Base-by-base conservation (phyloP, 305 asterid genomes). In the Stenogyne calaminthoides region DNA sequence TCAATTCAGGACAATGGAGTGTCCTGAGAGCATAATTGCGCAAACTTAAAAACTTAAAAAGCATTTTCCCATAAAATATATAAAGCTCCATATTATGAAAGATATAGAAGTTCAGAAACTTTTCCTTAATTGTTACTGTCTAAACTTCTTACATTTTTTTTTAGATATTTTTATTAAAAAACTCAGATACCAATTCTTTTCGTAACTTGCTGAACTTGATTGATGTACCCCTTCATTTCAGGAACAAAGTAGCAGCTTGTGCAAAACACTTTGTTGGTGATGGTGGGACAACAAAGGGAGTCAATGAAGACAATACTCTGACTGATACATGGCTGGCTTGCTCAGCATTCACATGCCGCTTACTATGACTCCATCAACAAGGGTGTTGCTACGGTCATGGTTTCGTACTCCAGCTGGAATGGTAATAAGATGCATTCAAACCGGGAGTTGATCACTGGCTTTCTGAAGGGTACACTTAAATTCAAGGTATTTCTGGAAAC, bases 241-340 rank as follows among this genome's bases (percentile, higher is more conserved):
- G 97, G 85, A 86, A 81, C 70, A 91, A 91, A 79, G 97, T 91
- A 65, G 96, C 92, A 71, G 97, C 96, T 84, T 91, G 96, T 77
- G 96, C 94, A 11, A 91, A 91, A 79, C 97, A 91, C 88, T 91
- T 91, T 81, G 97, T 91, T 67, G 97, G 96, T 74, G 96, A 91
- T 77, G 97, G 97, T 10, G 97, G 97, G 74, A 91, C 97, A 16
- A 86, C 87, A 42, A 85, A 69, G 77, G 97, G 97, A 20, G 32
- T 84, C n/a, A 86, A 91, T 37, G 97, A 91, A 79, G 74, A 82
- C 78, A 87, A 91, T 82, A 86, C 96, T 8, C 22, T 85, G 76
- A 81, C 81, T 6, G 81, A 81, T 80, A 80, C 64, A n/a, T n/a
- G n/a, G 86, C 96, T 74, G 88, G 89, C 58, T 85, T 91, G 83